phyloP scores from a whole-genome alignment of 1,284 basidiomycete genomes.

The Cerioporus squamosus region DNA sequence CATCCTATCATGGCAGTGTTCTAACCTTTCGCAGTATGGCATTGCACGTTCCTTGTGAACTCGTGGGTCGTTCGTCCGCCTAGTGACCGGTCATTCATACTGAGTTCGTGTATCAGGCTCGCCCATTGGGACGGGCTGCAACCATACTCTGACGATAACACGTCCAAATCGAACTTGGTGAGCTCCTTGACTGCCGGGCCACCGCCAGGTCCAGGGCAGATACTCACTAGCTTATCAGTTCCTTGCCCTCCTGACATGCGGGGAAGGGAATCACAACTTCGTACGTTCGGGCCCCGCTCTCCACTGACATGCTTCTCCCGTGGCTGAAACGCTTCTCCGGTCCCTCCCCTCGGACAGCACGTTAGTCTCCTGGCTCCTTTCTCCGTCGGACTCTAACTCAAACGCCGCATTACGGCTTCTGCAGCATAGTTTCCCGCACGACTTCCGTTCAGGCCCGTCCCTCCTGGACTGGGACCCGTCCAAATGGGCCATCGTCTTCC shows the following conservation, averaged over 20 bases:
- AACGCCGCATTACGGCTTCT: background rate
- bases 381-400: background rate
- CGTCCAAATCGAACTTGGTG: slow-evolving; percentile 74
- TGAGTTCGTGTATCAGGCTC: slow-evolving; percentile 43
- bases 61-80: slow-evolving; percentile 50
- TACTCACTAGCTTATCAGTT: slow-evolving; percentile 44
- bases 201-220: too few species aligned
- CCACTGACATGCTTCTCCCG: background rate
- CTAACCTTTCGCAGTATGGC: slow-evolving; percentile 57
- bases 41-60: slow-evolving; percentile 81
- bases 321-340: background rate
- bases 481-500: slow-evolving; percentile 73
- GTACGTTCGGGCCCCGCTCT: slow-evolving; percentile 42
- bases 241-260: slow-evolving; percentile 71
- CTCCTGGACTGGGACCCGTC: slow-evolving; percentile 77
- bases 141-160: slow-evolving; percentile 79
- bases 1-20: background rate
- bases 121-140: slow-evolving; percentile 83
- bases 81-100: background rate
- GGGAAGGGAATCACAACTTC: slow-evolving; percentile 83
- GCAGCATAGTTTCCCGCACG: slow-evolving; percentile 80
- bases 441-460: slow-evolving; percentile 70
- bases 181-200: slow-evolving; percentile 20
- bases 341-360: slow-evolving; percentile 30
- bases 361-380: slow-evolving; percentile 25